Conservation (phyloP, 2,329 filamentous ascomycete species). For the Cytospora mali region DNA sequence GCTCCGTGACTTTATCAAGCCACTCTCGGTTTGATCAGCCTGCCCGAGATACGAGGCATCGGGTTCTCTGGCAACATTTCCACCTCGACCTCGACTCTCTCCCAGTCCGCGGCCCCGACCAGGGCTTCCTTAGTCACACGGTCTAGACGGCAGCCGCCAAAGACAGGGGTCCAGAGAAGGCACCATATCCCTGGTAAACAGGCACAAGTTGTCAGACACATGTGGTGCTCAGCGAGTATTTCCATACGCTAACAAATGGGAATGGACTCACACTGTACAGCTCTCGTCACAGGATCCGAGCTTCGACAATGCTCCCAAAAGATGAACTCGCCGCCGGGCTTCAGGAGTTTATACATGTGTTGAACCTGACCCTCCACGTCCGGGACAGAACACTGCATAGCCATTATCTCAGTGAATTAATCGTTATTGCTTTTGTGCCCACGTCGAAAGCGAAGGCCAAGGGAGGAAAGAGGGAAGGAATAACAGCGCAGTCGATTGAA, state of each 20-base stretch:
- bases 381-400: slow-evolving; percentile 40
- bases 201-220: not conserved
- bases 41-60: slow-evolving; percentile 39
- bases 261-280: slow-evolving; percentile 36
- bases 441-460: too few species aligned
- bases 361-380: slow-evolving; percentile 35
- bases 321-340: slow-evolving; percentile 48
- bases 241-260: not conserved
- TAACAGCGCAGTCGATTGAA: too few species aligned
- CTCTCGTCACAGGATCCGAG: slow-evolving; percentile 34
- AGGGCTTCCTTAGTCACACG: slow-evolving; percentile 36
- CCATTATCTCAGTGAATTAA: not conserved
- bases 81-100: slow-evolving; percentile 36
- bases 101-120: slow-evolving; percentile 37
- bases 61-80: slow-evolving; percentile 34
- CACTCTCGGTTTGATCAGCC: slow-evolving; percentile 34
- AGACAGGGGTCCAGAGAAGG: slow-evolving; percentile 37
- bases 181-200: slow-evolving; percentile 34
- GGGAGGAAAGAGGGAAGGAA: too few species aligned
- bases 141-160: slow-evolving; percentile 38
- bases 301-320: slow-evolving; percentile 48
- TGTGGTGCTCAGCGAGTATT: not conserved
- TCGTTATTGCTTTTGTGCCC: too few species aligned
- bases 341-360: slow-evolving; percentile 45
- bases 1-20: not conserved